phyloP scores from a whole-genome alignment of 1,139 yeast species.

The Magnusiomyces fungicola region DNA sequence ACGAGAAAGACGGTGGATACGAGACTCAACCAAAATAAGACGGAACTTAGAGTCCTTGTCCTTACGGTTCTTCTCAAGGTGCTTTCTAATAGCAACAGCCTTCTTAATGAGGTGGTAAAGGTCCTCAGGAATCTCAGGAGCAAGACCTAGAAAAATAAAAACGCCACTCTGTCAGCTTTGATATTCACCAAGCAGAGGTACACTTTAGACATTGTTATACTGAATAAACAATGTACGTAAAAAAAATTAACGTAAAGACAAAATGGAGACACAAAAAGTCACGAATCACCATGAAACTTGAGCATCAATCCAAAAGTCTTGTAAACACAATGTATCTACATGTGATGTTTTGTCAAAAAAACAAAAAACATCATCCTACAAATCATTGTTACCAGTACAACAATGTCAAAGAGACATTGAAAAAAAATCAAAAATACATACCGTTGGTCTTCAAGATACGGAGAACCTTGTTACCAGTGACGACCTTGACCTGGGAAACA shows the following conservation, averaged over 20 bases:
- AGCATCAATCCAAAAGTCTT: too few relatives aligned
- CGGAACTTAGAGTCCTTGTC: constrained; percentile 99
- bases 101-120: constrained; percentile 98
- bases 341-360: too few relatives aligned
- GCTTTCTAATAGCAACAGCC: constrained; percentile 99
- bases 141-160: constrained; percentile 43
- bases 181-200: constrained; percentile 35
- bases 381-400: too few relatives aligned
- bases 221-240: background rate
- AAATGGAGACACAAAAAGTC: too few relatives aligned
- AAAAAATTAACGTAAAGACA: too few relatives aligned
- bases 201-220: constrained; percentile 13
- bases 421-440: constrained; percentile 30
- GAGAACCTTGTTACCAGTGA: constrained; percentile 98
- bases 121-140: constrained; percentile 99
- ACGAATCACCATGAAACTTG: too few relatives aligned
- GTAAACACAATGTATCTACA: too few relatives aligned
- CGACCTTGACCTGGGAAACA: constrained; percentile 94
- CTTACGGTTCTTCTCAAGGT: constrained; percentile 99
- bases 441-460: constrained; percentile 99
- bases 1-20: constrained; percentile 99
- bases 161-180: constrained; percentile 35
- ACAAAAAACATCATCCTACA: too few relatives aligned
- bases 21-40: constrained; percentile 98
- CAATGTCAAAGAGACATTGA: background rate